A percentile compares a stretch with the other conserved stretches of the same genome.
These are phyloP conservation scores for Sarocladiaceae sp. DNA, from an alignment of 2,329 filamentous ascomycete species.

Conservation along the genomic window DNA sequence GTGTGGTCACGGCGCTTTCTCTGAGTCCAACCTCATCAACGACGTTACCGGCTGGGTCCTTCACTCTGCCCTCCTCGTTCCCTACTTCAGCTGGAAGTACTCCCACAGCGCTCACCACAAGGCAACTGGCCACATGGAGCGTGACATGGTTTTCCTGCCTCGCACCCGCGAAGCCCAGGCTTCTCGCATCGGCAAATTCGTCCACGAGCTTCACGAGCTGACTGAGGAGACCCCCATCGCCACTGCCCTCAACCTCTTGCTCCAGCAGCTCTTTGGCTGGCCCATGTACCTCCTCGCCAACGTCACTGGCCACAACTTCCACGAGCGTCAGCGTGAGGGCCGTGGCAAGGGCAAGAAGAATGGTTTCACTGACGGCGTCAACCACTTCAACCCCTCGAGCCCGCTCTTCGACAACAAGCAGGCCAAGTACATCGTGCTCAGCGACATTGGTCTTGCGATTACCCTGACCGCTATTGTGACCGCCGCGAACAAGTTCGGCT, in stretches of 20 bases:
- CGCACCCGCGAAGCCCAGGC: constrained; percentile 83
- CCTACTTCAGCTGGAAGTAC: constrained; percentile 99
- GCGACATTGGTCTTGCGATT: constrained; percentile 75
- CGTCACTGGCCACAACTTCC: constrained; percentile 93
- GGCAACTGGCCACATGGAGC: constrained; percentile 93
- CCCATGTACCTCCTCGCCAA: constrained; percentile 87
- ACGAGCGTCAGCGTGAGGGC: constrained; percentile 86
- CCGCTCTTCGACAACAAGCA: constrained; percentile 91
- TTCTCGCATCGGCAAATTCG: constrained; percentile 65
- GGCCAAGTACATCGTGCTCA: constrained; percentile 78
- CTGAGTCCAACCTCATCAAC: constrained; percentile 84
- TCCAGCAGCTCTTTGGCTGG: constrained; percentile 91
- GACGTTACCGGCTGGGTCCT: constrained; percentile 89
- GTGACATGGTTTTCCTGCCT: constrained; percentile 99
- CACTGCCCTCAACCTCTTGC: constrained; percentile 69
- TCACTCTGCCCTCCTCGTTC: constrained; percentile 84
- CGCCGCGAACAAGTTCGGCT: constrained; percentile 75
- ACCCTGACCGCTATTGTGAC: constrained; percentile 57
- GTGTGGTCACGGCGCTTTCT: constrained; percentile 96
- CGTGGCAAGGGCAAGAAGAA: constrained; percentile 91
- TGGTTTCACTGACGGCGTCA: constrained; percentile 75
- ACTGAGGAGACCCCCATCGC: constrained; percentile 91
- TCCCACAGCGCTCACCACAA: constrained; percentile 99
- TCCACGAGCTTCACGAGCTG: constrained; percentile 82
- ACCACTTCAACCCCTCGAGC: constrained; percentile 88